Base-by-base conservation (phyloP, 2,329 filamentous ascomycete species). In the Tolypocladium paradoxum region DNA sequence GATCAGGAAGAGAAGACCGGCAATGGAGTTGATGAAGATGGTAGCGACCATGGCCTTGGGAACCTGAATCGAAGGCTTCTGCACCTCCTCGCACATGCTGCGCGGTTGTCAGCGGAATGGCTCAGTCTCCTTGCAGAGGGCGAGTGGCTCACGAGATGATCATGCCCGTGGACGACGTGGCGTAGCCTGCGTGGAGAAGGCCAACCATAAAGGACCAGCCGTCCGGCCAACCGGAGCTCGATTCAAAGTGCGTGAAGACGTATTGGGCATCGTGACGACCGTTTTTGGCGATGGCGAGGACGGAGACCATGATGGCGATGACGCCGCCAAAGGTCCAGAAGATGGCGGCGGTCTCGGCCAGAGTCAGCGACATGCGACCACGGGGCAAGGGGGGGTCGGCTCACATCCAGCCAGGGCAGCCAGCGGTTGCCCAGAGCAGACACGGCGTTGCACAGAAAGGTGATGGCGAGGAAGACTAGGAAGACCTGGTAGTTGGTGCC, bases 161-260 rank as follows among this genome's bases (percentile, higher is more conserved):
- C 86, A 90, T 90, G 69, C 87, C 87, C 0, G 85, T 88, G 18
- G 84, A 86, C 4, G 85, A 88, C 16, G 85, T 88, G 47, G 83
- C 84, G 62, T 89, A 88, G 56, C 82, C 85, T 49, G 83, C 85
- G 61, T 88, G 85, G 22, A 88, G 73, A 31, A 89, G 75, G 64
- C 85, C 85, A 55, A 89, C 82, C 64, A 79, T 83, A 71, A 87
- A 88, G 4, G 84, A 84, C 85, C 85, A 88, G 62, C 85, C 85
- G 43, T 77, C 72, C 4, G 75, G 71, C 85, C 86, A 90, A 54
- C 85, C 85, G 4, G 85, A 87, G 55, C 76, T 77, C 29, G 76
- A 73, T 64, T 87, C 83, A 61, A 90, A 88, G 61, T 83, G 73
- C n/a, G 74, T 78, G 62, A 88, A 87, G 59, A 84, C 85, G 58